Evolutionary conservation across 2,329 filamentous ascomycete species (phyloP).

Genomic region (Karstenula rhodostoma): DNA sequence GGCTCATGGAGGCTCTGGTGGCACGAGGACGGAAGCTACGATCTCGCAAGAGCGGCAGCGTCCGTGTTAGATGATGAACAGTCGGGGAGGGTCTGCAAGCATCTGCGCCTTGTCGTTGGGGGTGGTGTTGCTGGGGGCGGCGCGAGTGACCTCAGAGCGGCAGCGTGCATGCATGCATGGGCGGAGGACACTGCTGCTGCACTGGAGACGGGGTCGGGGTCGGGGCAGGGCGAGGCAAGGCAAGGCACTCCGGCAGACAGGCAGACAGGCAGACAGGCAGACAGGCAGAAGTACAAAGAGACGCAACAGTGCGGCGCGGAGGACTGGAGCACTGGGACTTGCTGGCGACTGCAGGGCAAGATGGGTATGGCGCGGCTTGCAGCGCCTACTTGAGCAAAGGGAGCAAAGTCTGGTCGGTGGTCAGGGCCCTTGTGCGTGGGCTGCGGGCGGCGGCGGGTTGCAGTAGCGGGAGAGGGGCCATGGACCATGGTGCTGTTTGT

Average conservation of each 20-base stretch:
- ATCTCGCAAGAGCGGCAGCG: conserved; percentile 37
- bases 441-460: conserved; percentile 44
- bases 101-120: conserved; percentile 39
- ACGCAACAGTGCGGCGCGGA: conserved; percentile 28
- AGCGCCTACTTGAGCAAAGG: conserved; percentile 48
- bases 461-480: conserved; percentile 30
- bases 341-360: conserved; percentile 40
- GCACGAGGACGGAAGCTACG: conserved; percentile 27
- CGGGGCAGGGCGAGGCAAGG: too few relatives aligned
- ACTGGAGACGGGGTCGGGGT: conserved; percentile 3
- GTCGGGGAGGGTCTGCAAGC: conserved; percentile 36
- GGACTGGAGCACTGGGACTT: conserved; percentile 11
- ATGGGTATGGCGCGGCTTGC: conserved; percentile 41
- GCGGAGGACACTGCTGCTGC: conserved; percentile 33
- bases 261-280: conserved; percentile 13
- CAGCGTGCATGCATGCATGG: conserved; percentile 51
- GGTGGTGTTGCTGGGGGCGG: conserved; percentile 39
- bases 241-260: conserved; percentile 27
- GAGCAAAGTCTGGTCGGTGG: conserved; percentile 35
- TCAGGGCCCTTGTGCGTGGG: conserved; percentile 44
- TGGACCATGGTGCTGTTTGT: conserved; percentile 35
- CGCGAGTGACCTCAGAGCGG: conserved; percentile 42
- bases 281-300: conserved; percentile 17
- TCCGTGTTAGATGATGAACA: conserved; percentile 39
- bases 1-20: conserved; percentile 46